A percentile compares a stretch with the other conserved stretches of the same genome.
Evolutionary conservation across 1,284 basidiomycete genomes (phyloP).

Genomic region (Termitomyces sp.): DNA sequence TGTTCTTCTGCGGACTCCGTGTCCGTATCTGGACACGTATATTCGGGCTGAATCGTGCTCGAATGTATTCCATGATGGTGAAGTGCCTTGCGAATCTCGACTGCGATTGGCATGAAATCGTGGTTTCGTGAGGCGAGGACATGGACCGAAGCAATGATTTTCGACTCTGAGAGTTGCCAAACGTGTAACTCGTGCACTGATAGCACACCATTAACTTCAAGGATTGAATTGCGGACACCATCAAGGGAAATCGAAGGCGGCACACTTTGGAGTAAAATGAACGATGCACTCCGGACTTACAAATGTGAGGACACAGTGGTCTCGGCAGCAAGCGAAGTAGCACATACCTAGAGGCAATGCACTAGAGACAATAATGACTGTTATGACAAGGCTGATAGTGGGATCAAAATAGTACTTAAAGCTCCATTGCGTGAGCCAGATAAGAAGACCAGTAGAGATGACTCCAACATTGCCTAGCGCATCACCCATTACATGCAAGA

Average conservation of each 20-base stretch:
- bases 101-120: constrained; percentile 90
- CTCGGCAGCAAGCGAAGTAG: neutral
- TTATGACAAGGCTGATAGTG: constrained; percentile 90
- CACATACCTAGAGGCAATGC: constrained; percentile 84
- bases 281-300: constrained; percentile 84
- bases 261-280: constrained; percentile 94
- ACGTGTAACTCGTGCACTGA: constrained; percentile 95
- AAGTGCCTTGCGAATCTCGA: constrained; percentile 76
- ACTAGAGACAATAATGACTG: constrained; percentile 93
- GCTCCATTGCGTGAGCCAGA: constrained; percentile 77
- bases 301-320: constrained; percentile 4
- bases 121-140: constrained; percentile 76
- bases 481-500: constrained; percentile 94
- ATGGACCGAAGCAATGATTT: constrained; percentile 94
- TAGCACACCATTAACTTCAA: constrained; percentile 80
- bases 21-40: constrained; percentile 39
- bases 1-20: constrained; percentile 44
- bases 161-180: constrained; percentile 76
- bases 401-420: constrained; percentile 94
- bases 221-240: constrained; percentile 76
- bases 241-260: constrained; percentile 87
- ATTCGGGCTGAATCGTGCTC: constrained; percentile 86
- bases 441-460: constrained; percentile 89
- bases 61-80: constrained; percentile 94
- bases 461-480: constrained; percentile 98